Percentiles rank a stretch among this genome's conserved stretches.
Conservation (phyloP, 2,329 filamentous ascomycete genomes). For the Aspergillus pseudonomiae region DNA sequence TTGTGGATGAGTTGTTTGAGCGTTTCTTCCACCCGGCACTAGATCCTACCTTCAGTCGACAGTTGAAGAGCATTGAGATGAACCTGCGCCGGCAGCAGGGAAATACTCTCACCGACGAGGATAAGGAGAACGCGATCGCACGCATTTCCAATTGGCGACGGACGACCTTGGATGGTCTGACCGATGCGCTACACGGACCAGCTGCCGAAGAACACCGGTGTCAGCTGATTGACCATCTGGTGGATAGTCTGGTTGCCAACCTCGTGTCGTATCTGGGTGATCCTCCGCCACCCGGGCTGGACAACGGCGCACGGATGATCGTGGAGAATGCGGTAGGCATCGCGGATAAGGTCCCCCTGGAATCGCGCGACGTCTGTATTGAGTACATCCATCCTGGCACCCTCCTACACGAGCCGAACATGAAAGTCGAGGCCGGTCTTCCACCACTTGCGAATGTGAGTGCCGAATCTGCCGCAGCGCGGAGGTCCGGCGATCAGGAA, state of each 20-base stretch:
- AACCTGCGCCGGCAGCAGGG: slow-evolving; percentile 81
- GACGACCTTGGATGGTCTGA: slow-evolving; percentile 88
- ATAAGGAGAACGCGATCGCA: slow-evolving; percentile 81
- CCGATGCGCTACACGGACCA: slow-evolving; percentile 67
- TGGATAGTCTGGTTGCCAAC: slow-evolving; percentile 67
- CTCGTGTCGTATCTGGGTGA: slow-evolving; percentile 75
- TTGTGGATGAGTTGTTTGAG: slow-evolving; percentile 89
- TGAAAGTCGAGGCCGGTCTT: slow-evolving; percentile 78
- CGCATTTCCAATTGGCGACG: slow-evolving; percentile 94
- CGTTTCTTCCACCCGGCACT: slow-evolving; percentile 90
- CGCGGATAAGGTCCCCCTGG: slow-evolving; percentile 80
- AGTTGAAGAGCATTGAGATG: slow-evolving; percentile 83
- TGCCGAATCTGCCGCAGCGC: slow-evolving; percentile 20
- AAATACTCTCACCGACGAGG: slow-evolving; percentile 75
- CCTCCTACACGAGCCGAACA: slow-evolving; percentile 68
- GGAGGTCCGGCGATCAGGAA: slow-evolving; percentile 23
- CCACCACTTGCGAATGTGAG: slow-evolving; percentile 55
- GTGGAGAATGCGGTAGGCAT: slow-evolving; percentile 87
- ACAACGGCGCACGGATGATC: slow-evolving; percentile 88
- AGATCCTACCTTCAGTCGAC: slow-evolving; percentile 72
- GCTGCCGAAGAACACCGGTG: slow-evolving; percentile 68
- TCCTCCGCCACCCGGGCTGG: slow-evolving; percentile 77
- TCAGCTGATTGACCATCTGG: slow-evolving; percentile 70
- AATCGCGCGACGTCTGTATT: slow-evolving; percentile 87
- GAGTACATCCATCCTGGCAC: slow-evolving; percentile 82